Evolutionary conservation across 2,329 filamentous ascomycete genomes (phyloP), one percentile per base, ranked within the genome.

Genomic region (Diaporthe capsici): DNA sequence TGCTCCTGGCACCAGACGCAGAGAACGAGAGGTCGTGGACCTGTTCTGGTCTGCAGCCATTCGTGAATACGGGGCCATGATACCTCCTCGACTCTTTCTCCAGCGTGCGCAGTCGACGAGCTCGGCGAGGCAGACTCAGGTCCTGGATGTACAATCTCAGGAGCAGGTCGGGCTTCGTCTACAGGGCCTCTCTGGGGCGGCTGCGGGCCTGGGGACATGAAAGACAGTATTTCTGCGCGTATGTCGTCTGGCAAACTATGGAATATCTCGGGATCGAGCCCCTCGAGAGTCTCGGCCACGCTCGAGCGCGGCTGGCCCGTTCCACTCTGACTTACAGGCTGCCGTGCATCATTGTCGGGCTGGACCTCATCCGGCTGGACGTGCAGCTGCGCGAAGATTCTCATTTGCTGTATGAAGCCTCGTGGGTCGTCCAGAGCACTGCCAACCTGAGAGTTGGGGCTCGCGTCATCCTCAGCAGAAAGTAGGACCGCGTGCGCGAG

Each of bases 31-130:
- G 65, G 65, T 4, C 15, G 7, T 6, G 65, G 65, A 3, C 65
- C 65, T 13, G 31, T 70, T 25, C 65, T 55, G 25, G 34, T 28
- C 49, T 70, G 47, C n/a, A 70, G 17, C 49, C 49, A 70, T 12
- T 70, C 49, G 4, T 53, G n/a, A 3, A 70, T 70, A 1, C 49
- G 65, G 0, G 65, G 34, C 65, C 65, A 70, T 4, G 47, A 70
- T 10, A 28, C 15, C 12, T 70, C 34, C 15, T 70, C 65, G 15
- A 55, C 49, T 53, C 15, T 34, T 28, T 70, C 34, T 0, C 17
- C 47, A 20, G 31, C 31, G 4, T 31, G 9, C 15, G 49, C 31
- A 6, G 17, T 22, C 20, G 61, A 10, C 4, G 60, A 25, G 22
- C 49, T 28, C 13, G 22, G 2, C 1, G 65, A 53, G 22, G n/a